Evolutionary conservation across 2,329 filamentous ascomycete species (phyloP).

Genomic region (Arthrinium puccinioides): DNA sequence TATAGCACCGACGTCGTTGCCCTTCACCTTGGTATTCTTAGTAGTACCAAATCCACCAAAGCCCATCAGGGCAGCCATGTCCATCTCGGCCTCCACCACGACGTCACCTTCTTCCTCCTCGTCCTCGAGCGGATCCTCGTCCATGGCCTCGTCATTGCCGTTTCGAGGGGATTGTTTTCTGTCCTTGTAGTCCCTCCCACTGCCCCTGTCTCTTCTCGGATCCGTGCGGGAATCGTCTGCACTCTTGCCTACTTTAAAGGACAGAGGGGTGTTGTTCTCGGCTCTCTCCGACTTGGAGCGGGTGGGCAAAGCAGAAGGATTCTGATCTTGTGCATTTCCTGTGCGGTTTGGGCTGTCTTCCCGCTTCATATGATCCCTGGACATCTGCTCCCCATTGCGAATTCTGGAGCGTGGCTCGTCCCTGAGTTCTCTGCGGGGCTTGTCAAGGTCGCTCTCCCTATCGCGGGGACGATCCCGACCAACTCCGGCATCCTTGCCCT

Average conservation of each 20-base stretch:
- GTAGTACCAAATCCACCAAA: constrained; percentile 81
- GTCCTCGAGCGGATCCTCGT: constrained; percentile 32
- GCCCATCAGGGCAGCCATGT: constrained; percentile 83
- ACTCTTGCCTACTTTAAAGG: constrained; percentile 27
- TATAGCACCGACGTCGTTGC: constrained; percentile 77
- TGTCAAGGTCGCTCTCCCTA: constrained; percentile 6
- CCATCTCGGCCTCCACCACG: constrained; percentile 60
- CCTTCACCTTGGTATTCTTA: constrained; percentile 80
- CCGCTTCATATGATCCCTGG: constrained; percentile 12
- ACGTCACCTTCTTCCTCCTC: constrained; percentile 44
- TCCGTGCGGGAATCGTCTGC: constrained; percentile 17
- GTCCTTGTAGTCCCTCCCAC: constrained; percentile 10
- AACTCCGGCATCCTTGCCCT: constrained; percentile 9
- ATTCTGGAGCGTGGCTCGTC: constrained; percentile 15
- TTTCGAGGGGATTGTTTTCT: constrained; percentile 7
- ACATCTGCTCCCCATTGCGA: constrained; percentile 9
- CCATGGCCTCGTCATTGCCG: constrained; percentile 17
- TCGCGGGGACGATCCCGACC: too few species aligned
- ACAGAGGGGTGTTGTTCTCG: constrained; percentile 20
- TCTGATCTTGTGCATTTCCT: constrained; percentile 6
- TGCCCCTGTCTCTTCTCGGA: constrained; percentile 11
- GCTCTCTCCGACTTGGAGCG: constrained; percentile 14
- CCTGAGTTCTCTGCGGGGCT: constrained; percentile 4
- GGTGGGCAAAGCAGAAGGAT: constrained; percentile 22
- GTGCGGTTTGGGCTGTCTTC: constrained; percentile 9